Base-by-base conservation (phyloP, 345 rosid genomes). In the Alliaria petiolata region DNA sequence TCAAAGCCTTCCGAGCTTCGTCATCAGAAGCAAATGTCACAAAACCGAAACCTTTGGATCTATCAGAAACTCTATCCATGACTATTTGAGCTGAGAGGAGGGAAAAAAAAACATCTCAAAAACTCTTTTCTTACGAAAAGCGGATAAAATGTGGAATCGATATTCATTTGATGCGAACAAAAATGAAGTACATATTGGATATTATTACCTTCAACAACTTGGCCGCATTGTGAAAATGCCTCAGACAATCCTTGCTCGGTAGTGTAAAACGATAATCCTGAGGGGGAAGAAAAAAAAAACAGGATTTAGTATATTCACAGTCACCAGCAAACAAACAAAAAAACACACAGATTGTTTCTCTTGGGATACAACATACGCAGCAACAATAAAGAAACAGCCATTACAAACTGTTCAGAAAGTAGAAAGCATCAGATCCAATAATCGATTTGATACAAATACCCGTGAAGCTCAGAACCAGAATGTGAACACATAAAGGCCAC, bases 11-110 rank as follows among this genome's bases (percentile, higher is more conserved):
- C 38, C 69, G 13, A 33, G 98, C 95, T 77, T 93, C 97, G 8
- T 89, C 89, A 26, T 51, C 81, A 19, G 96, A 87, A 35, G 96
- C 97, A 81, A 80, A 93, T 33, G 95, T 89, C 55, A 91, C 95
- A 67, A 93, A 91, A 2, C 95, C 95, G 36, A 93, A 91, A 26
- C 95, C 98, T 81, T 91, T 89, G 2, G 91, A 80, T 81, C 75
- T 86, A 9, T 87, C 84, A 0, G 90, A 72, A 49, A 81, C 82
- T 83, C 87, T 84, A 71, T 93, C 96, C 76, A 49, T 71, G 0
- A 91, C 63, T 65, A 93, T 66, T 75, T 83, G 84, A 8, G 96
- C 96, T 91, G 86, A 38, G 6, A 39, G 38, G 65, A 45, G 5
- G 4, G 34, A 25, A 4, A 43, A 39, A 8, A 44, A 1, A 67